phyloP scores from a whole-genome alignment of 306 rosid genomes.

The Glycine latifolia region DNA sequence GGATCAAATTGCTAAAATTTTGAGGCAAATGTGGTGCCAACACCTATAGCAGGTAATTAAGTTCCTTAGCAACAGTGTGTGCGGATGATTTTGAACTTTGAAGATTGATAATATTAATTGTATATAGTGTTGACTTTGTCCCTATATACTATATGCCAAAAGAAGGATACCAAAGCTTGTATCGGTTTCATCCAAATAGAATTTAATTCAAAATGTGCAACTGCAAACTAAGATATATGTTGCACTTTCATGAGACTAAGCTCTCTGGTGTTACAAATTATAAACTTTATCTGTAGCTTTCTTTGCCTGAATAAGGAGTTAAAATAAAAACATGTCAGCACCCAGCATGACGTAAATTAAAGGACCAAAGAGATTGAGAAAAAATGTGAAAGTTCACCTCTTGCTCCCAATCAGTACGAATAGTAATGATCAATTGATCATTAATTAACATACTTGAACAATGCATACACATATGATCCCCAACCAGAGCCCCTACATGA shows the following conservation, averaged over 20 bases:
- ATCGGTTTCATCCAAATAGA: not conserved
- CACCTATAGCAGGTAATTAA: too few species aligned
- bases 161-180: not conserved
- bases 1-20: too few species aligned
- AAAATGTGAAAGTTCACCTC: slow-evolving; percentile 51
- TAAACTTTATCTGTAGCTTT: slow-evolving; percentile 67
- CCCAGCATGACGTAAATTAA: not conserved
- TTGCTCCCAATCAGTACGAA: slow-evolving; percentile 73
- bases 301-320: slow-evolving; percentile 42
- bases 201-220: not conserved
- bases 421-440: slow-evolving; percentile 45
- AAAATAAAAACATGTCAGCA: slow-evolving; percentile 16
- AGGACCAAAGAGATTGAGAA: not conserved
- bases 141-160: not conserved
- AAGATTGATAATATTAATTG: too few species aligned
- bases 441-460: slow-evolving; percentile 64
- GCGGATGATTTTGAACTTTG: too few species aligned
- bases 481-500: slow-evolving; percentile 74
- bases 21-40: too few species aligned
- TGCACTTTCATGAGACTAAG: slow-evolving; percentile 40
- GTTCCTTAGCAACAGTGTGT: too few species aligned
- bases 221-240: not conserved
- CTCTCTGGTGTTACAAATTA: slow-evolving; percentile 47
- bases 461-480: slow-evolving; percentile 74
- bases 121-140: too few species aligned